A percentile compares a stretch with the other conserved stretches of the same genome.
These are phyloP conservation scores for Serpula lacrymans DNA, from an alignment of 768 basidiomycete species.

Conservation along the genomic window DNA sequence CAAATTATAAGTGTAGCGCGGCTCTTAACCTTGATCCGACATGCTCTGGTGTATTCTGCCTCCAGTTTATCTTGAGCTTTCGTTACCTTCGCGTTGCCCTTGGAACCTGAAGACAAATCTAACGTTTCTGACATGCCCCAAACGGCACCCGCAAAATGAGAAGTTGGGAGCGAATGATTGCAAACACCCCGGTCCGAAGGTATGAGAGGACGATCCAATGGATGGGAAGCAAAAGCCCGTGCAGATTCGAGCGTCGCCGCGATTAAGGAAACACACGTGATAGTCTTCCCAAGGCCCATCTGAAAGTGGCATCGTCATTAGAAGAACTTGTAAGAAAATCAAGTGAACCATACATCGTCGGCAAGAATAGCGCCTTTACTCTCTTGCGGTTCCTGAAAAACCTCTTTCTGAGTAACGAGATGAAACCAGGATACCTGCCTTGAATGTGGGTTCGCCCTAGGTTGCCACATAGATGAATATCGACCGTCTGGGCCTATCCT, in stretches of 20 bases:
- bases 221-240: constrained; percentile 55
- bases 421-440: constrained; percentile 66
- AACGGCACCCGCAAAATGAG: constrained; percentile 73
- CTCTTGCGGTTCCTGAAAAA: constrained; percentile 61
- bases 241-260: constrained; percentile 80
- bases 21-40: constrained; percentile 77
- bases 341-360: constrained; percentile 75
- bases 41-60: constrained; percentile 63
- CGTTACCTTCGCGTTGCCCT: constrained; percentile 64
- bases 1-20: constrained; percentile 95
- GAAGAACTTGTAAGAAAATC: constrained; percentile 9
- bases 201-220: constrained; percentile 44
- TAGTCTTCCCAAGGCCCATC: constrained; percentile 99
- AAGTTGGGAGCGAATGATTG: constrained; percentile 36
- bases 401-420: constrained; percentile 78
- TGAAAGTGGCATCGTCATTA: constrained; percentile 28
- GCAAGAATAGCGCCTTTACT: constrained; percentile 90
- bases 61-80: constrained; percentile 69
- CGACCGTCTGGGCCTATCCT: constrained; percentile 51
- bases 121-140: constrained; percentile 77
- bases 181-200: constrained; percentile 32
- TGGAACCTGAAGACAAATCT: constrained; percentile 33
- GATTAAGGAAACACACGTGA: constrained; percentile 91
- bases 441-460: constrained; percentile 46
- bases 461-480: constrained; percentile 72